These are phyloP conservation scores for Craterostigma plantagineum DNA, from an alignment of 257 asterid species.

Conservation along the genomic window DNA sequence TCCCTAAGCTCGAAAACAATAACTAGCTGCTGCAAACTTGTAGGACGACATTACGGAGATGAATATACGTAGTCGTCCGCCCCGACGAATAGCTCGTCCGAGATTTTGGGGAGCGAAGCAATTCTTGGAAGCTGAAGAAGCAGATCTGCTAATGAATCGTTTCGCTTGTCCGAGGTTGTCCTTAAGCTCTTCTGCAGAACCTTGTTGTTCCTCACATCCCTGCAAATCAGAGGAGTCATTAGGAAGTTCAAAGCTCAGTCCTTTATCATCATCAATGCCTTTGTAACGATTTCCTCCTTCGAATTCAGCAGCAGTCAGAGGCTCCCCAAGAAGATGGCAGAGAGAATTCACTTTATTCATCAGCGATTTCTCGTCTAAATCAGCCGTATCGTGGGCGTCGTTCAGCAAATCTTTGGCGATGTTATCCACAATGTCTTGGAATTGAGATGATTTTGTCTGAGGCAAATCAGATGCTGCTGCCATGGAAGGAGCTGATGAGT, in stretches of 20 bases:
- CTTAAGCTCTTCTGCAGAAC: slow-evolving; percentile 13
- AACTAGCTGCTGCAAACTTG: not conserved
- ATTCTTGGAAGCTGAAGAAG: slow-evolving; percentile 56
- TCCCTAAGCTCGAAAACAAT: too few species aligned
- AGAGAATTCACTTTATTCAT: slow-evolving; percentile 79
- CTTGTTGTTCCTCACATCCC: slow-evolving; percentile 5
- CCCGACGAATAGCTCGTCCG: slow-evolving; percentile 24
- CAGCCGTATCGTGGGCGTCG: slow-evolving; percentile 29
- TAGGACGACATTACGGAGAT: not conserved
- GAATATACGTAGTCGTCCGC: slow-evolving; percentile 33
- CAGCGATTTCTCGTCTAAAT: slow-evolving; percentile 58
- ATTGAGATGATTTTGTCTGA: slow-evolving; percentile 33
- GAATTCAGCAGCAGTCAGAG: slow-evolving; percentile 15
- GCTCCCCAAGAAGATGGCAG: slow-evolving; percentile 45
- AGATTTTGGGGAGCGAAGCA: slow-evolving; percentile 43
- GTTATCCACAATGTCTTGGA: slow-evolving; percentile 40
- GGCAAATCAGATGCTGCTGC: slow-evolving; percentile 26
- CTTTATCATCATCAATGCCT: slow-evolving; percentile 15
- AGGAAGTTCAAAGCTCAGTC: slow-evolving; percentile 11
- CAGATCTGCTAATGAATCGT: slow-evolving; percentile 53
- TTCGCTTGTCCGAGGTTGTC: slow-evolving; percentile 19
- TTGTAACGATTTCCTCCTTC: slow-evolving; percentile 17
- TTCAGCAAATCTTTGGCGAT: slow-evolving; percentile 27
- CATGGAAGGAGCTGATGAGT: slow-evolving; percentile 17
- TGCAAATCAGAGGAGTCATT: slow-evolving; percentile 11